Conservation (phyloP, 805 yeast genomes). For the Saccharomyces kudriavzevii region DNA sequence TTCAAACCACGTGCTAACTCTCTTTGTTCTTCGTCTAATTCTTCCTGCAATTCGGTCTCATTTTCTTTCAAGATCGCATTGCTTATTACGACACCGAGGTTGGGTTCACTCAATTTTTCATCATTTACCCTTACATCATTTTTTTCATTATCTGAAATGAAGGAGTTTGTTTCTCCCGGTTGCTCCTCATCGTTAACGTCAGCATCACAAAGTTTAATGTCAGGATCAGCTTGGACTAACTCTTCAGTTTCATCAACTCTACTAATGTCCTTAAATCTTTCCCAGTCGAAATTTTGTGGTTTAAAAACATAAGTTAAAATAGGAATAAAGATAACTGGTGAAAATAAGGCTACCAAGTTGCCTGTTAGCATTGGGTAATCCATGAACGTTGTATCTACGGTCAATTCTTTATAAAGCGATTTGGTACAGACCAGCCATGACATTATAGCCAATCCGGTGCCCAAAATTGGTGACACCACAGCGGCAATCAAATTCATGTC, state of each 20-base stretch:
- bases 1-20: slow-evolving; percentile 50
- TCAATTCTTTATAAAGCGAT: slow-evolving; percentile 35
- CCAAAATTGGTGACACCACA: slow-evolving; percentile 65
- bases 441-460: slow-evolving; percentile 65
- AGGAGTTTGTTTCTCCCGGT: slow-evolving; percentile 1
- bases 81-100: slow-evolving; percentile 12
- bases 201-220: slow-evolving; percentile 5
- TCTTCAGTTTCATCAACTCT: slow-evolving; percentile 70
- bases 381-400: slow-evolving; percentile 55
- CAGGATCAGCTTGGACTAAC: slow-evolving; percentile 35
- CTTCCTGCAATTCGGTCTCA: slow-evolving; percentile 14
- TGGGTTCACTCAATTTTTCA: slow-evolving; percentile 7
- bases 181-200: slow-evolving; percentile 9
- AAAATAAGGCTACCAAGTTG: slow-evolving; percentile 70
- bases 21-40: slow-evolving; percentile 43
- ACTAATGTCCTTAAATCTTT: slow-evolving; percentile 47
- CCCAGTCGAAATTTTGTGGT: slow-evolving; percentile 71
- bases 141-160: slow-evolving; percentile 1
- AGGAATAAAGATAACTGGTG: slow-evolving; percentile 64
- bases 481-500: slow-evolving; percentile 66
- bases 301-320: slow-evolving; percentile 55
- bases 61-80: slow-evolving; percentile 25
- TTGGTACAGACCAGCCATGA: slow-evolving; percentile 54
- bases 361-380: slow-evolving; percentile 89
- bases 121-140: slow-evolving; percentile 8